These are phyloP conservation scores for Mucor plumbeus DNA, from an alignment of 371 early-diverging fungal genomes.

Conservation along the genomic window DNA sequence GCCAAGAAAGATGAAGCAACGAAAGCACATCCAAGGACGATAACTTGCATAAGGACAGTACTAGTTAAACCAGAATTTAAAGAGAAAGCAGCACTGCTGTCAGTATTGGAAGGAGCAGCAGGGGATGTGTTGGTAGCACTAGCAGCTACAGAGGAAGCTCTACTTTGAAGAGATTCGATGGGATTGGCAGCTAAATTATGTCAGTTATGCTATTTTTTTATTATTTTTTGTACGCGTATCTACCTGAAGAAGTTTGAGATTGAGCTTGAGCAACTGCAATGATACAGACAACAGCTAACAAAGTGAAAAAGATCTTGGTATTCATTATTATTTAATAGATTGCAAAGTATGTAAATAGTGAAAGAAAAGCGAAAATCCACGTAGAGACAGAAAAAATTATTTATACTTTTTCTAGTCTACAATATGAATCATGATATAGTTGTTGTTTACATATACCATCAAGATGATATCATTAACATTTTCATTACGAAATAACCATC, in stretches of 20 bases:
- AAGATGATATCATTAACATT: constrained; percentile 15
- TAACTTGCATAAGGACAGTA: constrained; percentile 16
- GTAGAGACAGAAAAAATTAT: background rate
- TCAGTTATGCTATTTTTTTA: background rate
- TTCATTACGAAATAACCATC: constrained; percentile 1
- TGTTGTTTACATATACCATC: constrained; percentile 3
- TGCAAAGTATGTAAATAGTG: background rate
- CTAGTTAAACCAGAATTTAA: constrained; percentile 16
- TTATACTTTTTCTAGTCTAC: background rate
- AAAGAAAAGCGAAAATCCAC: background rate
- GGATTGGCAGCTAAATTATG: constrained; percentile 14
- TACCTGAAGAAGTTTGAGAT: constrained; percentile 22
- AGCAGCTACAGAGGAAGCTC: constrained; percentile 27
- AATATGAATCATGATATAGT: background rate
- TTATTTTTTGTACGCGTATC: background rate
- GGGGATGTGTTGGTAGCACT: constrained; percentile 28
- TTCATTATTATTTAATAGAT: constrained; percentile 25
- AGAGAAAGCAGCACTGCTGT: constrained; percentile 19
- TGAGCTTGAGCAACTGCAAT: constrained; percentile 27
- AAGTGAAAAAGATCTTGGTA: constrained; percentile 22
- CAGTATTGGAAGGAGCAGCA: constrained; percentile 17
- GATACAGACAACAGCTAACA: constrained; percentile 26
- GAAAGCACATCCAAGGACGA: constrained; percentile 16
- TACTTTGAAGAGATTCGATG: constrained; percentile 27
- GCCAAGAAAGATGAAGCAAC: constrained; percentile 20